Evolutionary conservation across 176 grass and related monocot species (phyloP).

Genomic region (bread wheat (Triticum aestivum)): IWGSC_CS_RefSeq_v2.1 NC_057804.1:511663647-511664146

Average conservation of each 20-base stretch:
- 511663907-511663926: conserved; percentile 60
- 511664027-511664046: not conserved
- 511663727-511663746: conserved; percentile 22
- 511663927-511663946: not conserved
- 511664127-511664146: not conserved
- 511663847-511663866: conserved; percentile 65
- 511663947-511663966: not conserved
- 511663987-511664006: not conserved
- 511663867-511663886: conserved; percentile 88
- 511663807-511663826: conserved; percentile 91
- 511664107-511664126: not conserved
- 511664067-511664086: not conserved
- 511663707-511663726: not conserved
- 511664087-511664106: not conserved
- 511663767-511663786: conserved; percentile 72
- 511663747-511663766: conserved; percentile 29
- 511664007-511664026: not conserved
- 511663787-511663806: conserved; percentile 95
- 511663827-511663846: conserved; percentile 85
- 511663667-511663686: conserved; percentile 95
- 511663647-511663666: conserved; percentile 94
- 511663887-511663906: conserved; percentile 93
- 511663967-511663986: not conserved
- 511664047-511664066: not conserved
- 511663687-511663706: conserved; percentile 41